phyloP scores from a whole-genome alignment of 2,329 filamentous ascomycete genomes.

The Colletotrichum brevisporum region DNA sequence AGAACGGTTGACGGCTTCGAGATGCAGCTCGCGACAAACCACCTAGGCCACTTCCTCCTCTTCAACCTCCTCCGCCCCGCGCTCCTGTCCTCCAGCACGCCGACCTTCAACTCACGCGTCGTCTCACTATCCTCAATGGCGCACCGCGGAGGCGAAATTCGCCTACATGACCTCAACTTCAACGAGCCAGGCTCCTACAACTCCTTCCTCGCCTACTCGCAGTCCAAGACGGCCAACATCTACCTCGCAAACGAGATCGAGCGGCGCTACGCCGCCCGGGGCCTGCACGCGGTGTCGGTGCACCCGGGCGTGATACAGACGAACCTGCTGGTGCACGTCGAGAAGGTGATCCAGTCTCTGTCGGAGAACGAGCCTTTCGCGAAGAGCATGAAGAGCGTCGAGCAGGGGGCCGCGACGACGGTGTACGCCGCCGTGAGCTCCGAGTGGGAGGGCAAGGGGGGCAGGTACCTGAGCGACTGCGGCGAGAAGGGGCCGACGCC shows the following conservation, averaged over 20 bases:
- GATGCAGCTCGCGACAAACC: slow-evolving; percentile 65
- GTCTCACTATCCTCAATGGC: slow-evolving; percentile 59
- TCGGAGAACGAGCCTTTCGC: not conserved
- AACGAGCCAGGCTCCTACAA: slow-evolving; percentile 47
- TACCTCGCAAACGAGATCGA: slow-evolving; percentile 54
- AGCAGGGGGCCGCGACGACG: slow-evolving; percentile 59
- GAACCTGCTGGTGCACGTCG: not conserved
- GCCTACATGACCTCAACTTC: slow-evolving; percentile 47
- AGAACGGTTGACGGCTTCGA: slow-evolving; percentile 43
- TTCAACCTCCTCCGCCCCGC: slow-evolving; percentile 64
- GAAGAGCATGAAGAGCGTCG: slow-evolving; percentile 40
- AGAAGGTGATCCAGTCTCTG: not conserved
- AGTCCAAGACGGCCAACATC: slow-evolving; percentile 66
- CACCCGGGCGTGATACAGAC: slow-evolving; percentile 58
- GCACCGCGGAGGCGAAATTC: slow-evolving; percentile 53
- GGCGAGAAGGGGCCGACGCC: not conserved
- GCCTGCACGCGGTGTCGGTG: slow-evolving; percentile 57
- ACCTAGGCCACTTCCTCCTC: slow-evolving; percentile 68
- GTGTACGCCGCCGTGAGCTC: slow-evolving; percentile 54
- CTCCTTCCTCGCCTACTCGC: slow-evolving; percentile 57
- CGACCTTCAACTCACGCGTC: slow-evolving; percentile 60
- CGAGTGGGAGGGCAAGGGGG: slow-evolving; percentile 56
- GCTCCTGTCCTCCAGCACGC: slow-evolving; percentile 54
- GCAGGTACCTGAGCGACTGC: slow-evolving; percentile 50
- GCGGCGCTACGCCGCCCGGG: slow-evolving; percentile 42